Evolutionary conservation across 2,329 filamentous ascomycete genomes (phyloP).

Genomic region (Ophiostoma montium): DNA sequence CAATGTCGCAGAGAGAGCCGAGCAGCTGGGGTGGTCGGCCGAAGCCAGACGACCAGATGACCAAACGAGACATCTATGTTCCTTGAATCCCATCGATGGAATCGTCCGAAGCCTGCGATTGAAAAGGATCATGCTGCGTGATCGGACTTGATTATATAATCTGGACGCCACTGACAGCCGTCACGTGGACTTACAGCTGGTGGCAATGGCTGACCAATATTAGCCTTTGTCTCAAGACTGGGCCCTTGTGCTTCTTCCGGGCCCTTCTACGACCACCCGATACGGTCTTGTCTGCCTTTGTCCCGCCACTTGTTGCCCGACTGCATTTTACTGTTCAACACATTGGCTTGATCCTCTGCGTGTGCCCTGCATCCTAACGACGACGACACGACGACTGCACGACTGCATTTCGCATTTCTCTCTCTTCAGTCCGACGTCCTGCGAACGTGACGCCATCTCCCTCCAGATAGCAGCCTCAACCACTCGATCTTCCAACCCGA

Average conservation of each 20-base stretch:
- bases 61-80: no score
- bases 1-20: no score
- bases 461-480: not conserved
- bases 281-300: not conserved
- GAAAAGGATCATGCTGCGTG: no score
- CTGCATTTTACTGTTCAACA: not conserved
- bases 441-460: not conserved
- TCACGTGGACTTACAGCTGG: not conserved
- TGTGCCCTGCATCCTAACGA: no score
- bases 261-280: conserved; percentile 3
- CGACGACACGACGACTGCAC: not conserved
- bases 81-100: no score
- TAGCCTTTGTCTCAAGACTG: conserved; percentile 2
- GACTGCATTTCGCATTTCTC: no score
- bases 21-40: no score
- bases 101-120: no score
- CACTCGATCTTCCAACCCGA: not conserved
- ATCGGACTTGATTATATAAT: no score
- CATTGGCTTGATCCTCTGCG: not conserved
- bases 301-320: not conserved
- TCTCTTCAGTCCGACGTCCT: not conserved
- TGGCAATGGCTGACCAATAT: not conserved
- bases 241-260: not conserved
- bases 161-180: no score
- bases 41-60: no score